phyloP scores from a whole-genome alignment of 352 stramenopile genomes.

The Plasmopara viticola region DNA sequence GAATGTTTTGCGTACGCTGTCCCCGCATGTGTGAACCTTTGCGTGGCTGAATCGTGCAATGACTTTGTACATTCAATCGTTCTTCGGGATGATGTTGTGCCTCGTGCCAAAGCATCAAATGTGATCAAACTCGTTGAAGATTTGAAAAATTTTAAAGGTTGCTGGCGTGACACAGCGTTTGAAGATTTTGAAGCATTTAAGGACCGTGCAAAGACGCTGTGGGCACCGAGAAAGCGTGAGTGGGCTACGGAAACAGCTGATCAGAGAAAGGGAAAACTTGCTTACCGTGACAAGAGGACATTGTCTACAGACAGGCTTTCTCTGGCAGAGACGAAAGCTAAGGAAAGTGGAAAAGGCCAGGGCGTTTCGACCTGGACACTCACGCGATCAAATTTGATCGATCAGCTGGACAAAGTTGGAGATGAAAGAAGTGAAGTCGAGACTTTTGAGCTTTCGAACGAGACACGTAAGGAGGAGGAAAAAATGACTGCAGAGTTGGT shows the following conservation, averaged over 20 bases:
- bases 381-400: slow-evolving; percentile 69
- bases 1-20: slow-evolving; percentile 85
- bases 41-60: slow-evolving; percentile 68
- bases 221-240: slow-evolving; percentile 73
- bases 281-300: slow-evolving; percentile 12
- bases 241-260: slow-evolving; percentile 70
- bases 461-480: slow-evolving; percentile 42
- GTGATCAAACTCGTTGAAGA: slow-evolving; percentile 70
- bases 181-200: slow-evolving; percentile 81
- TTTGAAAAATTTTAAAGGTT: slow-evolving; percentile 76
- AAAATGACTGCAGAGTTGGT: slow-evolving; percentile 51
- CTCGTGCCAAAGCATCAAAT: slow-evolving; percentile 76
- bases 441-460: slow-evolving; percentile 22
- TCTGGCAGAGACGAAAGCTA: slow-evolving; percentile 22
- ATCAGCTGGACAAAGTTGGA: slow-evolving; percentile 56
- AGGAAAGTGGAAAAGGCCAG: slow-evolving; percentile 20
- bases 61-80: slow-evolving; percentile 82
- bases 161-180: slow-evolving; percentile 69
- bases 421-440: slow-evolving; percentile 29
- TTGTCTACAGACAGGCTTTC: slow-evolving; percentile 12
- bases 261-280: slow-evolving; percentile 39
- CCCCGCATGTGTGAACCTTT: slow-evolving; percentile 75
- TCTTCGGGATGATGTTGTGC: slow-evolving; percentile 80
- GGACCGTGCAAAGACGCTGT: slow-evolving; percentile 74
- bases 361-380: slow-evolving; percentile 62